These are phyloP conservation scores for Zygnema circumcarinatum DNA, from an alignment of 139 green algal species.

Conservation along the genomic window DNA sequence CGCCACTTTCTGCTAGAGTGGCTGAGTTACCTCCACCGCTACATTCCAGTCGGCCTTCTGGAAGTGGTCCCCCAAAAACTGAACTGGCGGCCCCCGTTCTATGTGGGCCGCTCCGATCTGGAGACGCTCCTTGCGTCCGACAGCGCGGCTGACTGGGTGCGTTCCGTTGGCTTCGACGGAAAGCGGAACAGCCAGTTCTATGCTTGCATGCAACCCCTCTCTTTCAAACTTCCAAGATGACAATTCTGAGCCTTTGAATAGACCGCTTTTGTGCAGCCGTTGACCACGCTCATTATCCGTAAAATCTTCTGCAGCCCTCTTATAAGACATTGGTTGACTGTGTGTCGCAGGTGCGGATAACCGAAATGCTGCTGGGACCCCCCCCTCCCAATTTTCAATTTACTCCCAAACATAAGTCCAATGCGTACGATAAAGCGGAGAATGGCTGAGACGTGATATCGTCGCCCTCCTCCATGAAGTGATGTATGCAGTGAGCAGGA, in stretches of 20 bases:
- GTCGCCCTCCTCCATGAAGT: no score
- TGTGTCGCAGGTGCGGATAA: slow-evolving; percentile 73
- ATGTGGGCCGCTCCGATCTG: slow-evolving; percentile 77
- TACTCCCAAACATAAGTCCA: slow-evolving; percentile 61
- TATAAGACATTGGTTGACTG: no score
- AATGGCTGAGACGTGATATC: slow-evolving; percentile 59
- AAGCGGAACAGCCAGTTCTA: background rate
- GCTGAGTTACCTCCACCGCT: slow-evolving; percentile 91
- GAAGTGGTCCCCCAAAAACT: slow-evolving; percentile 80
- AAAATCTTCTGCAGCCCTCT: no score
- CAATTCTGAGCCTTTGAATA: background rate
- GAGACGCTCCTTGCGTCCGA: slow-evolving; percentile 85
- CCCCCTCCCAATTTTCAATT: slow-evolving; percentile 56
- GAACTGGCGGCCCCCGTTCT: slow-evolving; percentile 77
- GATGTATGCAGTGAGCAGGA: no score
- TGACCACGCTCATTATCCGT: no score
- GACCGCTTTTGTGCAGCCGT: background rate
- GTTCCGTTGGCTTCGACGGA: background rate
- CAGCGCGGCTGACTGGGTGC: slow-evolving; percentile 59
- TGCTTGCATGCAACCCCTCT: background rate
- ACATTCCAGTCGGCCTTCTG: slow-evolving; percentile 93
- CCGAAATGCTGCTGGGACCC: slow-evolving; percentile 91
- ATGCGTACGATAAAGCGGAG: slow-evolving; percentile 52
- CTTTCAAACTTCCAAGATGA: background rate
- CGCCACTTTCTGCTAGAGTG: slow-evolving; percentile 95